phyloP scores from a whole-genome alignment of 306 rosid genomes.

The Prosopis cineraria region DNA sequence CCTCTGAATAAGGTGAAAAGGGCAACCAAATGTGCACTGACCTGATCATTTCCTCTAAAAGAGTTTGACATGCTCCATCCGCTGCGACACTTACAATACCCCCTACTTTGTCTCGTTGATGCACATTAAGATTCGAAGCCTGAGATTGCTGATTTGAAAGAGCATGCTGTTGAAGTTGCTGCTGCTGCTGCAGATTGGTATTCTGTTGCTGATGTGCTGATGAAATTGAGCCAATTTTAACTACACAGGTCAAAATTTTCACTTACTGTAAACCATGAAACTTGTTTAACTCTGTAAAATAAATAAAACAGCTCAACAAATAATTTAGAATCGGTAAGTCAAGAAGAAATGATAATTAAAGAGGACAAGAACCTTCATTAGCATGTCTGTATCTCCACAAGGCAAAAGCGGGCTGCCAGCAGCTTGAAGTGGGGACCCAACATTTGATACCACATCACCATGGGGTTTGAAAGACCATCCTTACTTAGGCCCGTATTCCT shows the following conservation, averaged over 20 bases:
- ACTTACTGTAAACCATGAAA: conserved; percentile 32
- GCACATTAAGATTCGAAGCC: conserved; percentile 73
- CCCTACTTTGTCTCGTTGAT: conserved; percentile 91
- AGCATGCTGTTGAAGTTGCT: conserved; percentile 82
- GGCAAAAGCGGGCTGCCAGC: conserved; percentile 69
- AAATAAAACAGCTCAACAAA: conserved; percentile 19
- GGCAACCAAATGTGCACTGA: conserved; percentile 48
- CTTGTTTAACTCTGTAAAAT: not conserved
- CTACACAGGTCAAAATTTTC: conserved; percentile 48
- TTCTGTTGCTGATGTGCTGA: conserved; percentile 75
- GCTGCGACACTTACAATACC: conserved; percentile 76
- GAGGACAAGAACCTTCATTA: conserved; percentile 68
- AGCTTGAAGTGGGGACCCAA: conserved; percentile 90
- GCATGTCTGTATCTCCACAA: conserved; percentile 82
- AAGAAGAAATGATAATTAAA: conserved; percentile 27
- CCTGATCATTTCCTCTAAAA: conserved; percentile 98
- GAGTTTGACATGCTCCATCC: conserved; percentile 96
- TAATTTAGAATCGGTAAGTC: conserved; percentile 22
- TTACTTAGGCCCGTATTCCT: conserved; percentile 59
- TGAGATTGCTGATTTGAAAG: conserved; percentile 91
- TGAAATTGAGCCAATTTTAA: conserved; percentile 88
- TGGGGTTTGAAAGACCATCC: conserved; percentile 78
- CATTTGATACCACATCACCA: conserved; percentile 77
- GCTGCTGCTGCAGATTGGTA: conserved; percentile 68
- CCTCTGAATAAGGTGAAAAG: not conserved